Conservation (phyloP, 2,329 filamentous ascomycete genomes). For the Penicillium sp. region DNA sequence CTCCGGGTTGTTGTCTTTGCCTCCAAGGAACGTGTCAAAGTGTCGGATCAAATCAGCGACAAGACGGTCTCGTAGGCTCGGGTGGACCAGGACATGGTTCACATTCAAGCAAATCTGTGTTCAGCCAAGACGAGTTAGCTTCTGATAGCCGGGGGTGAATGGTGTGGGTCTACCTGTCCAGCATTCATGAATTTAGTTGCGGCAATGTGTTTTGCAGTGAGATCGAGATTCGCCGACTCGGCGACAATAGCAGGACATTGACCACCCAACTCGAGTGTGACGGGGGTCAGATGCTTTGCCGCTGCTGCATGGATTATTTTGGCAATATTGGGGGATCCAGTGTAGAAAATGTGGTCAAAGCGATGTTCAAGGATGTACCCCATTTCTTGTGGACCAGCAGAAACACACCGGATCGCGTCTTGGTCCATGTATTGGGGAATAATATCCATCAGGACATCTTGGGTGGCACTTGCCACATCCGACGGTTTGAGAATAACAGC, state of each 20-base stretch:
- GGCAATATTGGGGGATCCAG: constrained; percentile 40
- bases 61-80: constrained; percentile 37
- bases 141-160: background rate
- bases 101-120: constrained; percentile 35
- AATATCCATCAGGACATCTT: constrained; percentile 40
- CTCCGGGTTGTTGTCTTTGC: constrained; percentile 14
- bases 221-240: constrained; percentile 40
- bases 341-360: constrained; percentile 49
- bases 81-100: constrained; percentile 48
- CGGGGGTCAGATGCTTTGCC: constrained; percentile 46
- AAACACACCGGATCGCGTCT: constrained; percentile 34
- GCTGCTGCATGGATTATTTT: constrained; percentile 41
- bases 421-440: constrained; percentile 44
- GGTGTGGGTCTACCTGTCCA: constrained; percentile 31
- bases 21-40: constrained; percentile 31
- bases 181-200: constrained; percentile 44
- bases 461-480: constrained; percentile 35
- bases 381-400: constrained; percentile 40
- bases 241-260: constrained; percentile 46
- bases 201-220: constrained; percentile 45
- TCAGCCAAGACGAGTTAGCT: background rate
- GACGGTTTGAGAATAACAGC: constrained; percentile 46
- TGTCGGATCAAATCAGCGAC: constrained; percentile 33
- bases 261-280: constrained; percentile 47
- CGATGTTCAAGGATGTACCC: constrained; percentile 35